Conservation (phyloP, 2,329 filamentous ascomycete genomes). For the Ambrosiella xylebori region DNA sequence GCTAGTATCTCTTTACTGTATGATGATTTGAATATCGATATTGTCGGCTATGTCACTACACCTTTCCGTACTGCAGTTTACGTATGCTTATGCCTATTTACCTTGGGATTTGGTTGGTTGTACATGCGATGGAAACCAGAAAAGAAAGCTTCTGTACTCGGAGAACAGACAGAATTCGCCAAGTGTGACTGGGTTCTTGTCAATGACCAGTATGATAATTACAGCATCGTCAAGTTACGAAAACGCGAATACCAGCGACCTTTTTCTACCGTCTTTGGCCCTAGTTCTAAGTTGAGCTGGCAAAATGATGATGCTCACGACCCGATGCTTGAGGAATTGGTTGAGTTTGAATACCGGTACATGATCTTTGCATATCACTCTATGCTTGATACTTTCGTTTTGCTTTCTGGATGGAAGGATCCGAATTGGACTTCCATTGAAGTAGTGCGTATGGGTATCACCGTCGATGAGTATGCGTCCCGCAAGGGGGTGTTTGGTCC, state of each 20-base stretch:
- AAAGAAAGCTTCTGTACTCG: slow-evolving; percentile 65
- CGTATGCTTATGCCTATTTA: slow-evolving; percentile 49
- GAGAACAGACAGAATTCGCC: slow-evolving; percentile 48
- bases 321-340: slow-evolving; percentile 57
- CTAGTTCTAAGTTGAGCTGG: slow-evolving; percentile 38
- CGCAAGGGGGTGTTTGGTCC: slow-evolving; percentile 75
- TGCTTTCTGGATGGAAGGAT: slow-evolving; percentile 87
- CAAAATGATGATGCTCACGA: slow-evolving; percentile 56
- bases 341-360: slow-evolving; percentile 80
- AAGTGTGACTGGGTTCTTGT: slow-evolving; percentile 83
- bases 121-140: slow-evolving; percentile 78
- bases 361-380: slow-evolving; percentile 87
- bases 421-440: slow-evolving; percentile 69
- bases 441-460: slow-evolving; percentile 59
- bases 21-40: slow-evolving; percentile 84
- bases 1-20: slow-evolving; percentile 19
- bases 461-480: slow-evolving; percentile 71
- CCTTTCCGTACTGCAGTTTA: slow-evolving; percentile 52
- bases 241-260: slow-evolving; percentile 35
- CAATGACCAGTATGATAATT: slow-evolving; percentile 95
- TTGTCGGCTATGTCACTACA: slow-evolving; percentile 80
- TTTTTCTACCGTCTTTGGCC: slow-evolving; percentile 48
- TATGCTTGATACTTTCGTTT: slow-evolving; percentile 69
- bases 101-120: slow-evolving; percentile 65
- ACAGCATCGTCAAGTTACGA: slow-evolving; percentile 56